A percentile compares a stretch with the other conserved stretches of the same genome.
Conservation (phyloP, 257 asterid genomes). For the Solanum etuberosum region DNA sequence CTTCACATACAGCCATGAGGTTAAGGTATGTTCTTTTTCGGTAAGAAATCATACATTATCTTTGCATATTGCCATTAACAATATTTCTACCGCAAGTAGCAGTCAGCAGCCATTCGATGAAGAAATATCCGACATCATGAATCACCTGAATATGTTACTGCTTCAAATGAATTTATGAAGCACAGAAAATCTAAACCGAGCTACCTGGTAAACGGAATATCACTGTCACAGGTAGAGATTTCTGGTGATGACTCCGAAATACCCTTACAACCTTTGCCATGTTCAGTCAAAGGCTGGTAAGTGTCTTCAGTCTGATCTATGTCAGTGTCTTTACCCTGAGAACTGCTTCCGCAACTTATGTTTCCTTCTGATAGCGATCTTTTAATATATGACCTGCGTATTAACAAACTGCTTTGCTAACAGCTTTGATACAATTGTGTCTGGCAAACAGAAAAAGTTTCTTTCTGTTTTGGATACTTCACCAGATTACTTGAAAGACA, state of each 20-base stretch:
- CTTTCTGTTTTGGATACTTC: background rate
- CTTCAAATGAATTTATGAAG: background rate
- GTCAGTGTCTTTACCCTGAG: conserved; percentile 39
- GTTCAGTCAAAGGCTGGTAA: conserved; percentile 26
- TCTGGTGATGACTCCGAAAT: conserved; percentile 56
- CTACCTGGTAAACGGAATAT: conserved; percentile 47
- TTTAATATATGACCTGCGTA: conserved; percentile 53
- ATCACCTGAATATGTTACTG: background rate
- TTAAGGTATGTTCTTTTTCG: background rate
- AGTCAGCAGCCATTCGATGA: background rate
- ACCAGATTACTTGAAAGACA: background rate
- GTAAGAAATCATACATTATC: background rate
- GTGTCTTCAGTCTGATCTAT: conserved; percentile 25
- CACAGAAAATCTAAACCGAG: background rate
- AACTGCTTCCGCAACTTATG: conserved; percentile 45
- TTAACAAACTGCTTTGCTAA: conserved; percentile 1
- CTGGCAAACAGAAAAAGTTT: background rate
- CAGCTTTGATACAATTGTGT: conserved; percentile 1
- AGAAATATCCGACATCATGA: background rate
- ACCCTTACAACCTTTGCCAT: conserved; percentile 17
- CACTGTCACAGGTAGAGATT: conserved; percentile 42
- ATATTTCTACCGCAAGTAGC: background rate
- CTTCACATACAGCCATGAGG: background rate
- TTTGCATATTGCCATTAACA: background rate
- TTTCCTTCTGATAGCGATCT: conserved; percentile 90